Evolutionary conservation across 768 basidiomycete species (phyloP), one percentile per base, ranked within the genome.

Genomic region (Fomitopsis serialis): DNA sequence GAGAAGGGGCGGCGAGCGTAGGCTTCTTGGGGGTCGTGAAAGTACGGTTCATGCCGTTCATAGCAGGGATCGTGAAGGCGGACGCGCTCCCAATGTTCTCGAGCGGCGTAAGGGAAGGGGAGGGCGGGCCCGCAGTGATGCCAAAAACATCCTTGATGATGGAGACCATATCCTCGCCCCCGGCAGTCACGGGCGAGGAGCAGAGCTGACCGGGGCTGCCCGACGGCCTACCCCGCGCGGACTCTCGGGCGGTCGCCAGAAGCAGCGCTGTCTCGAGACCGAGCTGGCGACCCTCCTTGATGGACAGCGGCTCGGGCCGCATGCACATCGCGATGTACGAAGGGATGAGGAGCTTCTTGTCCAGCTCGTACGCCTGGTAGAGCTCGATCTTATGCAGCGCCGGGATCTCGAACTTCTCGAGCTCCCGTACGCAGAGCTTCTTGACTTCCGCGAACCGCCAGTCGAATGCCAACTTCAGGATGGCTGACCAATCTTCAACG

Each of bases 401-500:
- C 9, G 67, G 65, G 21, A 77, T 61, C 32, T 60, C 58, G 12
- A 74, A 56, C 35, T 66, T 68, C 53, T 76, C 68, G 3, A 78
- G 65, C 47, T 76, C 69, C 0, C 70, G 63, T 13, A 76, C 66
- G 1, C 69, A 68, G 40, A 78, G 53, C 19, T 63, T 59, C 27
- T 74, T 72, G 54, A 78, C 70, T 29, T 56, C 66, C 48, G 65
- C 59, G 55, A 78, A 78, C 0, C 67, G 63, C 75, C 74, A 79
- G 32, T 64, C 63, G 22, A 69, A 68, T 7, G 74, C 69, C 9
- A 75, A 66, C 21, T 52, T 53, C 22, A 78, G 62, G 24, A 79
- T 73, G 9, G 64, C 67, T 1, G 69, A 63, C 77, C 77, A 78
- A 10, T 73, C 71, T 0, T 72, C 68, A 0, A 77, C 66, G 0